A percentile compares a stretch with the other conserved stretches of the same genome.
These are phyloP conservation scores for Zopfia rhizophila DNA, from an alignment of 2,329 filamentous ascomycete genomes.

Conservation along the genomic window DNA sequence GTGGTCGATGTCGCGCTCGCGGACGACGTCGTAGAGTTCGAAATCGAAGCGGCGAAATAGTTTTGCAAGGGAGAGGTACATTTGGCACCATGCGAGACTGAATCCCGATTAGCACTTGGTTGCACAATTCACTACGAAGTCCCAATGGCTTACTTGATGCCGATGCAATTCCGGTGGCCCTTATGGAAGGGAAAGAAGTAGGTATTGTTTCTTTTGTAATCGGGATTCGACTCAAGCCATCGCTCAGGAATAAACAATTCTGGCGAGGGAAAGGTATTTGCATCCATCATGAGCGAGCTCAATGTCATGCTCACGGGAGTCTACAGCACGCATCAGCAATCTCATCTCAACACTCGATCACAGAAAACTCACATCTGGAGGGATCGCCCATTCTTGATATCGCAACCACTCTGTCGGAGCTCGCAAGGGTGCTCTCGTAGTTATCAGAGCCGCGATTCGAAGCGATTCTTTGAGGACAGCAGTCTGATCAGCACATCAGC, in stretches of 20 bases:
- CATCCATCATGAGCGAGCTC: conserved; percentile 33
- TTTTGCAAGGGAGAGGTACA: conserved; percentile 9
- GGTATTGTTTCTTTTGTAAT: not conserved
- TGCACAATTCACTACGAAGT: too few relatives aligned
- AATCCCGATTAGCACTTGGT: too few relatives aligned
- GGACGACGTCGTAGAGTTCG: conserved; percentile 9
- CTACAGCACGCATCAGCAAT: too few relatives aligned
- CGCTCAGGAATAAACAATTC: conserved; percentile 32
- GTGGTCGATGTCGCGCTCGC: conserved; percentile 10
- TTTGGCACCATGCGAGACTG: conserved; percentile 5
- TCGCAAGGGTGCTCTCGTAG: too few relatives aligned
- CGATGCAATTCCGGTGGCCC: conserved; percentile 7
- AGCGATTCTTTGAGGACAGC: too few relatives aligned
- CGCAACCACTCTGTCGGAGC: conserved; percentile 2
- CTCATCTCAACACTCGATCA: too few relatives aligned
- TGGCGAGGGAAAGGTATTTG: conserved; percentile 29
- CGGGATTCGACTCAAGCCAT: conserved; percentile 29
- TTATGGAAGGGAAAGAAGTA: conserved; percentile 4
- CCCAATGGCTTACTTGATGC: conserved; percentile 8
- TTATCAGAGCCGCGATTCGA: too few relatives aligned
- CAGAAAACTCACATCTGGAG: too few relatives aligned
- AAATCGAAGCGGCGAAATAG: conserved; percentile 6
- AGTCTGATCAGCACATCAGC: too few relatives aligned
- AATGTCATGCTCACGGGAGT: conserved; percentile 41
- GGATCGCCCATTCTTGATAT: conserved; percentile 20